phyloP scores from a whole-genome alignment of 75 land plant genomes.

The Cupressus sempervirens region DNA sequence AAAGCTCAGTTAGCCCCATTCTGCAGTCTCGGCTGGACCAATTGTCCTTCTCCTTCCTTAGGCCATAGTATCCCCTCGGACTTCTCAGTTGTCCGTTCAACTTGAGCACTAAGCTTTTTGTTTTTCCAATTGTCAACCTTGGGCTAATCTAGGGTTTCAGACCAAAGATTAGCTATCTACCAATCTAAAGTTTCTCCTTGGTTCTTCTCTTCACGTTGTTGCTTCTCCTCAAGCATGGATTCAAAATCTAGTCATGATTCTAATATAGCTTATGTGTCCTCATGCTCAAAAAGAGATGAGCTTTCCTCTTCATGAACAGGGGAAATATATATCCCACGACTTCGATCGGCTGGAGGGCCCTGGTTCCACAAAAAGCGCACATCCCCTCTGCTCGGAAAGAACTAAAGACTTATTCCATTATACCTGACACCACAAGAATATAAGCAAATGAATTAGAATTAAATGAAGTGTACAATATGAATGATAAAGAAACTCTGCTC shows the following conservation, averaged over 20 bases:
- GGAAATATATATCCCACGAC: background rate
- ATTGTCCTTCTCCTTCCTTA: conserved; percentile 9
- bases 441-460: no score
- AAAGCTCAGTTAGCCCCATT: conserved; percentile 9
- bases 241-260: no score
- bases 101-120: background rate
- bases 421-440: no score
- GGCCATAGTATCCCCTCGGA: background rate
- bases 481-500: no score
- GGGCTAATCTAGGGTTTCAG: conserved; percentile 9
- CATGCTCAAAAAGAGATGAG: no score
- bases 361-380: conserved; percentile 29
- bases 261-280: background rate
- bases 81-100: background rate
- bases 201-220: background rate
- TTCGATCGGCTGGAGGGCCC: conserved; percentile 26
- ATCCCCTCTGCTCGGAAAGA: conserved; percentile 13
- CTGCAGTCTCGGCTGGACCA: conserved; percentile 16
- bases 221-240: background rate
- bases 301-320: no score
- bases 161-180: background rate
- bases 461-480: no score
- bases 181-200: no score
- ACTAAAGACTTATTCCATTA: no score
- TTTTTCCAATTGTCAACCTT: background rate